phyloP scores from a whole-genome alignment of 1,284 basidiomycete species.

The Puccinia triticina region DNA sequence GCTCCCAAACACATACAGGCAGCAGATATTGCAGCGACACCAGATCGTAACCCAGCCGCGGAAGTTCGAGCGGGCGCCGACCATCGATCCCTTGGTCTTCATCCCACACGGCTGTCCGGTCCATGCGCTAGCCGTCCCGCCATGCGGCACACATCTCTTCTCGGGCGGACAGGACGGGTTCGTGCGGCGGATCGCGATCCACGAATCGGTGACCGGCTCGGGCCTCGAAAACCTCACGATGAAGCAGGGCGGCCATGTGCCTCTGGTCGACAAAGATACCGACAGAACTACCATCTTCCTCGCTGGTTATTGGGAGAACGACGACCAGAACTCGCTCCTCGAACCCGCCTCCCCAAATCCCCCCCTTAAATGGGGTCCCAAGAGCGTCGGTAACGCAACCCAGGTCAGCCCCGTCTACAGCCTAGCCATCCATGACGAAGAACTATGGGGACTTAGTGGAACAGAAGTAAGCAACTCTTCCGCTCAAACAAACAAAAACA shows the following conservation, averaged over 20 bases:
- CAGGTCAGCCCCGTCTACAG: constrained; percentile 77
- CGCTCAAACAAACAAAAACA: not conserved
- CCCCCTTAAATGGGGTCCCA: constrained; percentile 46
- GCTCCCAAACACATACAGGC: constrained; percentile 22
- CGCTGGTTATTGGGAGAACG: constrained; percentile 77
- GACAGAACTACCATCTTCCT: constrained; percentile 86
- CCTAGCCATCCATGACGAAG: constrained; percentile 83
- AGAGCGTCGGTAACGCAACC: constrained; percentile 63
- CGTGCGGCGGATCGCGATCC: constrained; percentile 70
- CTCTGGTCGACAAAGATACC: constrained; percentile 79
- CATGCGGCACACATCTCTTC: constrained; percentile 84
- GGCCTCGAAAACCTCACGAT: constrained; percentile 86
- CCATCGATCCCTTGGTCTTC: constrained; percentile 87
- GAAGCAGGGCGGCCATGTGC: constrained; percentile 83
- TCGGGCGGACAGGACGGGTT: constrained; percentile 93
- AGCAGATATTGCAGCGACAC: constrained; percentile 22
- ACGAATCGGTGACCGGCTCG: constrained; percentile 84
- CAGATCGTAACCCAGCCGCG: constrained; percentile 35
- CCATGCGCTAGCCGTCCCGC: constrained; percentile 78
- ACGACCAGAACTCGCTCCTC: constrained; percentile 58
- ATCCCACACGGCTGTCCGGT: constrained; percentile 85
- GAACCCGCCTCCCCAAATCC: constrained; percentile 21
- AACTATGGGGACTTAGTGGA: constrained; percentile 83
- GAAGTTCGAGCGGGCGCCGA: constrained; percentile 52
- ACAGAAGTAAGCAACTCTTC: constrained; percentile 70